Conservation (phyloP, 148 eudicot genomes). For the Pharnaceum exiguum region DNA sequence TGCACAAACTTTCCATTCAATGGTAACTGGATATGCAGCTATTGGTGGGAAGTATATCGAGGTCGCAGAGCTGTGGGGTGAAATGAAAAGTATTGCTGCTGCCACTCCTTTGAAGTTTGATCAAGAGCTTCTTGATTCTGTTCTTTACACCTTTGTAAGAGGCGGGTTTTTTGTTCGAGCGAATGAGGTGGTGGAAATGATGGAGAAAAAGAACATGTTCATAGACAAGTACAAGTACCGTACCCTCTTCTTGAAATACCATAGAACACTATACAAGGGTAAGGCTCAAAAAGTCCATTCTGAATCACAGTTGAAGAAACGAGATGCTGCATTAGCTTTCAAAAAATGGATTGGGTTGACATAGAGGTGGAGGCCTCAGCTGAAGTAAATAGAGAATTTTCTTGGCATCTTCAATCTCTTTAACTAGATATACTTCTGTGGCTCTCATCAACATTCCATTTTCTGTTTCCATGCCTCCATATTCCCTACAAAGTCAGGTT, state of each 20-base stretch:
- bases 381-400: no score
- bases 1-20: slow-evolving; percentile 89
- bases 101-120: slow-evolving; percentile 73
- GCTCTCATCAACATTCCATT: no score
- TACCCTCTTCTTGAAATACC: slow-evolving; percentile 73
- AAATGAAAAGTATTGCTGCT: slow-evolving; percentile 72
- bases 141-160: slow-evolving; percentile 87
- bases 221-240: slow-evolving; percentile 87
- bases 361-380: slow-evolving; percentile 19
- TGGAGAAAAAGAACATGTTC: slow-evolving; percentile 85
- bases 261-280: slow-evolving; percentile 75
- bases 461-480: no score
- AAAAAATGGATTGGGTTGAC: slow-evolving; percentile 81
- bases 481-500: no score
- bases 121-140: slow-evolving; percentile 82
- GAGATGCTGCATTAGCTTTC: slow-evolving; percentile 76
- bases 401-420: no score
- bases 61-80: slow-evolving; percentile 93
- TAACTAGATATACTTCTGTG: no score
- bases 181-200: slow-evolving; percentile 83
- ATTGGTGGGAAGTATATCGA: slow-evolving; percentile 84
- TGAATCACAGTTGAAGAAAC: slow-evolving; percentile 57
- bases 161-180: slow-evolving; percentile 89
- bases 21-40: slow-evolving; percentile 95
- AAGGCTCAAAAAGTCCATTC: slow-evolving; percentile 71